Evolutionary conservation across 2,329 filamentous ascomycete species (phyloP).

Genomic region (Epichloe glyceriae): DNA sequence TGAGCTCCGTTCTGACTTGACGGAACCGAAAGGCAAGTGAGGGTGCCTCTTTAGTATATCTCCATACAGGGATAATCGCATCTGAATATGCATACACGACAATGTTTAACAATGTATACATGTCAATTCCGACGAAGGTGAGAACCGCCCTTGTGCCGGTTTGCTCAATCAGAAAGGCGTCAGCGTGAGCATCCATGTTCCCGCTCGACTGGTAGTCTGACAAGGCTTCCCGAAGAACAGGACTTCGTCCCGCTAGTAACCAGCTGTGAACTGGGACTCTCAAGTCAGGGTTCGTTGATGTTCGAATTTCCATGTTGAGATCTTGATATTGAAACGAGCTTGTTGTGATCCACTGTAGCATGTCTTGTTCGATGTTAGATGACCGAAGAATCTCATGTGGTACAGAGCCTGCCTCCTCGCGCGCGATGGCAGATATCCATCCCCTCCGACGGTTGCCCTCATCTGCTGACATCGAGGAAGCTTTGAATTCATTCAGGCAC

Average conservation of each 20-base stretch:
- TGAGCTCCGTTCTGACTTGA: constrained; percentile 71
- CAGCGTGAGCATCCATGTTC: constrained; percentile 10
- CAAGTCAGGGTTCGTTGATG: constrained; percentile 52
- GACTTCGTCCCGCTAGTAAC: constrained; percentile 62
- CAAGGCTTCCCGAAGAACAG: constrained; percentile 50
- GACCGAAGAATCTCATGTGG: constrained; percentile 45
- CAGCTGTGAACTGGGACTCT: constrained; percentile 74
- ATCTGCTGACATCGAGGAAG: constrained; percentile 19
- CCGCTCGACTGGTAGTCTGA: constrained; percentile 34
- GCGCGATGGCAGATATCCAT: constrained; percentile 18
- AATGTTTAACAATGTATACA: constrained; percentile 68
- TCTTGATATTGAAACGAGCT: constrained; percentile 27
- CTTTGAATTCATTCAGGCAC: constrained; percentile 49
- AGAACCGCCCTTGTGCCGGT: constrained; percentile 41
- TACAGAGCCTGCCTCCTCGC: constrained; percentile 36
- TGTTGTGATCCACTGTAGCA: constrained; percentile 35
- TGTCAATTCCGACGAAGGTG: constrained; percentile 56
- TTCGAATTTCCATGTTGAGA: constrained; percentile 33
- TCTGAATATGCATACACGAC: constrained; percentile 74
- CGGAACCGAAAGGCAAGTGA: constrained; percentile 60
- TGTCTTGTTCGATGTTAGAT: constrained; percentile 51
- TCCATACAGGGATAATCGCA: constrained; percentile 72
- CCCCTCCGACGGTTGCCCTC: constrained; percentile 27
- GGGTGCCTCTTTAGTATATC: constrained; percentile 54
- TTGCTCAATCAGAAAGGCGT: constrained; percentile 21